phyloP scores from a whole-genome alignment of 202 grass and related monocot species.

The Setaria viridis region DNA sequence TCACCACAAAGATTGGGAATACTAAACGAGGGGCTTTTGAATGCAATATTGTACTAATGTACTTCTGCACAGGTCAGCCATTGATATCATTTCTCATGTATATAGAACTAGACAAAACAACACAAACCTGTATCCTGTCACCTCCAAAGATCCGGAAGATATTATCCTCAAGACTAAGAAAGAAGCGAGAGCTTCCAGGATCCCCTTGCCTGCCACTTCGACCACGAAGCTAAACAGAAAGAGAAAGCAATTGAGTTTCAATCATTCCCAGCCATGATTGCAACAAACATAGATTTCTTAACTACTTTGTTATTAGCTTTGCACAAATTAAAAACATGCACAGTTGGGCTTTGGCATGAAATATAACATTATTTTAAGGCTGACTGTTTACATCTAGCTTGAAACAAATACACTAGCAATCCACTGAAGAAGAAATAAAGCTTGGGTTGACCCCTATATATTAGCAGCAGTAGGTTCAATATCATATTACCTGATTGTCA shows the following conservation, averaged over 20 bases:
- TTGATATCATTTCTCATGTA: slow-evolving; percentile 13
- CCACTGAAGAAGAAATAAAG: background rate
- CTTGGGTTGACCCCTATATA: background rate
- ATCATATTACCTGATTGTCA: slow-evolving; percentile 90
- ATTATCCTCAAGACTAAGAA: slow-evolving; percentile 99
- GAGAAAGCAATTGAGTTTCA: slow-evolving; percentile 39
- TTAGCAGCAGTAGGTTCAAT: slow-evolving; percentile 25
- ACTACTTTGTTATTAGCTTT: slow-evolving; percentile 17
- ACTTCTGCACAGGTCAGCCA: background rate
- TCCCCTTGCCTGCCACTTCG: slow-evolving; percentile 98
- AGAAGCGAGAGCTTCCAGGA: slow-evolving; percentile 96
- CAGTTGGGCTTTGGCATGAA: background rate
- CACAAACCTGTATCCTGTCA: slow-evolving; percentile 91
- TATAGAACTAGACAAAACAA: slow-evolving; percentile 42
- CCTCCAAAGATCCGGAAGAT: slow-evolving; percentile 96
- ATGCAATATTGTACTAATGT: slow-evolving; percentile 25
- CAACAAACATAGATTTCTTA: slow-evolving; percentile 16
- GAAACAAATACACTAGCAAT: slow-evolving; percentile 14
- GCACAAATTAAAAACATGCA: background rate
- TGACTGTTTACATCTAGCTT: background rate
- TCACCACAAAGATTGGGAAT: slow-evolving; percentile 4
- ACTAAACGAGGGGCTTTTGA: background rate
- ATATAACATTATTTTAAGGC: slow-evolving; percentile 13
- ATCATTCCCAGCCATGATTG: slow-evolving; percentile 38
- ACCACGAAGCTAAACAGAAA: slow-evolving; percentile 86